Evolutionary conservation across 345 rosid species (phyloP), one percentile per base, ranked within the genome.

Genomic region (Eucalyptus marginata): DNA sequence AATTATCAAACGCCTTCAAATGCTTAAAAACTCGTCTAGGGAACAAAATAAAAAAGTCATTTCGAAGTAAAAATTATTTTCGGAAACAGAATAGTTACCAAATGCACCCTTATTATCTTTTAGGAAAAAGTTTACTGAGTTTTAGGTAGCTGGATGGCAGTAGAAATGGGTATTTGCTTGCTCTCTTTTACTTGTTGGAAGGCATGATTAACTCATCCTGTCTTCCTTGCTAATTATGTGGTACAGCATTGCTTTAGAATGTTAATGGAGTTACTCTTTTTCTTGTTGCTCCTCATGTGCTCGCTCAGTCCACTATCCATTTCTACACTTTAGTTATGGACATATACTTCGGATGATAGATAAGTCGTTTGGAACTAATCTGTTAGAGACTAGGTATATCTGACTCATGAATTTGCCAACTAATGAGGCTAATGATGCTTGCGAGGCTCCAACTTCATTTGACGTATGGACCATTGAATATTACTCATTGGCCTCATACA

Each of bases 11-110:
- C 10, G 10, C 0, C 25, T 52, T 18, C 10, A 52, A 52, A 52
- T 52, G 2, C 25, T 52, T 18, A 52, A 20, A 52, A 52, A 52
- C 25, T 20, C 5, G 1, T 52, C 0, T 20, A 52, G 25, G 16
- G 0, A 52, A 52, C 10, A 8, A 52, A 52, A 52, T 52, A 52
- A 52, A 52, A 52, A 20, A 20, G 58, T 18, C 4, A 20, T 52
- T 52, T 20, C 0, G 0, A 52, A 52, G 25, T 18, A 52, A 5
- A 52, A 52, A 20, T 52, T 52, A 4, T 52, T 52, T 2, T 20
- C 0, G 58, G 4, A 2, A 52, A 52, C 0, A 52, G 0, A 52
- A 20, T 52, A 2, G 10, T 52, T 52, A 18, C 1, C 10, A 8
- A 20, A 52, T 20, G 4, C 25, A 2, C 2, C 2, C 58, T 7